A percentile compares a stretch with the other conserved stretches of the same genome.
Evolutionary conservation across 108 stramenopile species (phyloP).

Genomic region (Nitzschia sp.): DNA sequence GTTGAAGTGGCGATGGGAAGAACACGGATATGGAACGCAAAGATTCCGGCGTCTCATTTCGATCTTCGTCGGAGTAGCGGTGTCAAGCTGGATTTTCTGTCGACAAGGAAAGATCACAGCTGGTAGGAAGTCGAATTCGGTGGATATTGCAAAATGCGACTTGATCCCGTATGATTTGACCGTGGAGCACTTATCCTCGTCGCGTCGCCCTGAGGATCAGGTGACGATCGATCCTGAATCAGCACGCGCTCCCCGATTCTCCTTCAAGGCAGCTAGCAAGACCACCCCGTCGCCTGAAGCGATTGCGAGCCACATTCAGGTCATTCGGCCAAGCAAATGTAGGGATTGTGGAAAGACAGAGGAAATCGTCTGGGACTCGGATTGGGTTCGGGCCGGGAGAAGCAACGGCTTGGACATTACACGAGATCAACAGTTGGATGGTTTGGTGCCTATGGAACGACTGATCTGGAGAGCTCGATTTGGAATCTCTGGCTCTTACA

Average conservation of each 20-base stretch:
- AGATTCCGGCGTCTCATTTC: too few species aligned
- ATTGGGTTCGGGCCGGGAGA: not conserved
- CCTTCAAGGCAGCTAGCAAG: not conserved
- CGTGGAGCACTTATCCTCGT: conserved; percentile 1
- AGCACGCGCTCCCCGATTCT: conserved; percentile 1
- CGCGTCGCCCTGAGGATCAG: not conserved
- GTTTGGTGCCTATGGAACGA: conserved; percentile 6
- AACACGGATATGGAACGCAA: too few species aligned
- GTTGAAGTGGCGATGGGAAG: too few species aligned
- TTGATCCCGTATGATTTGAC: conserved; percentile 8
- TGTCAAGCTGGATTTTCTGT: too few species aligned
- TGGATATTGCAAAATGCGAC: too few species aligned
- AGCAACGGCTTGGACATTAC: conserved; percentile 3
- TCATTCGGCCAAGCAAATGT: not conserved
- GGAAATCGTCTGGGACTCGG: not conserved
- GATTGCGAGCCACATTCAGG: not conserved
- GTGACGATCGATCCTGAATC: conserved; percentile 4
- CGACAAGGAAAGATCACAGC: too few species aligned
- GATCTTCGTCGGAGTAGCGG: too few species aligned
- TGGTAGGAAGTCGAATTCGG: too few species aligned
- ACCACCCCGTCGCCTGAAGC: not conserved
- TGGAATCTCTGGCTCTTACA: not conserved
- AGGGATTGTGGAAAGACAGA: not conserved
- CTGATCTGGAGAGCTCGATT: conserved; percentile 5
- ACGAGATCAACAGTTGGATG: not conserved